Evolutionary conservation across 2,329 filamentous ascomycete genomes (phyloP).

Genomic region (Penicillium sp.): DNA sequence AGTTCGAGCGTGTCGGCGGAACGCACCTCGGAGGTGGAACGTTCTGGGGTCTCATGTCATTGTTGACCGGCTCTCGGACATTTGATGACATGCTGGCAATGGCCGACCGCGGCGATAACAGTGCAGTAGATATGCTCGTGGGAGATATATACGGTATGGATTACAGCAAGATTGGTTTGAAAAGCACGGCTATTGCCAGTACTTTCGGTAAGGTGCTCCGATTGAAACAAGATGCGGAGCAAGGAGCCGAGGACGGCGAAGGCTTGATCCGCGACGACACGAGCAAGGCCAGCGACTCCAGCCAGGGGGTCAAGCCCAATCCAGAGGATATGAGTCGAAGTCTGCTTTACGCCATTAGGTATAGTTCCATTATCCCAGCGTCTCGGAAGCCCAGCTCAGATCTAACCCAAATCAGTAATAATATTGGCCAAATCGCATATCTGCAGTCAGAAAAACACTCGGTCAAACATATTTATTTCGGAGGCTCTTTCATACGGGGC

Average conservation of each 20-base stretch:
- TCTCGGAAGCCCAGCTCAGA: neutral
- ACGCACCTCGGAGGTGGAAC: slow-evolving; percentile 96
- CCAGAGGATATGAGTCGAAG: slow-evolving; percentile 85
- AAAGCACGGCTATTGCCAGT: slow-evolving; percentile 91
- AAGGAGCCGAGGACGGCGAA: slow-evolving; percentile 70
- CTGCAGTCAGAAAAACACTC: slow-evolving; percentile 95
- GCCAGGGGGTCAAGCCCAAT: slow-evolving; percentile 58
- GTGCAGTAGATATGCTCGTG: slow-evolving; percentile 91
- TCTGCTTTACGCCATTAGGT: slow-evolving; percentile 84
- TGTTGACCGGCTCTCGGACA: slow-evolving; percentile 88
- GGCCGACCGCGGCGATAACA: slow-evolving; percentile 88
- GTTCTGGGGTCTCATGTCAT: slow-evolving; percentile 88
- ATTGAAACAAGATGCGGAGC: slow-evolving; percentile 81
- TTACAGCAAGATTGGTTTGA: slow-evolving; percentile 93
- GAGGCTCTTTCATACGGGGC: slow-evolving; percentile 92
- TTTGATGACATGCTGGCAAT: slow-evolving; percentile 97
- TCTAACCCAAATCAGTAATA: slow-evolving; percentile 64
- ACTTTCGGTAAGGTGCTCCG: slow-evolving; percentile 97
- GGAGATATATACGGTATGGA: slow-evolving; percentile 97
- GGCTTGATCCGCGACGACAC: slow-evolving; percentile 52
- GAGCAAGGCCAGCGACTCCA: slow-evolving; percentile 40
- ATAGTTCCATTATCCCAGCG: slow-evolving; percentile 18
- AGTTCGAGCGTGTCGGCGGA: slow-evolving; percentile 87
- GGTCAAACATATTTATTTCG: slow-evolving; percentile 92
- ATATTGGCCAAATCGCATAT: slow-evolving; percentile 96